Conservation (phyloP, 2,329 filamentous ascomycete species). For the Metarhizium anisopliae region DNA sequence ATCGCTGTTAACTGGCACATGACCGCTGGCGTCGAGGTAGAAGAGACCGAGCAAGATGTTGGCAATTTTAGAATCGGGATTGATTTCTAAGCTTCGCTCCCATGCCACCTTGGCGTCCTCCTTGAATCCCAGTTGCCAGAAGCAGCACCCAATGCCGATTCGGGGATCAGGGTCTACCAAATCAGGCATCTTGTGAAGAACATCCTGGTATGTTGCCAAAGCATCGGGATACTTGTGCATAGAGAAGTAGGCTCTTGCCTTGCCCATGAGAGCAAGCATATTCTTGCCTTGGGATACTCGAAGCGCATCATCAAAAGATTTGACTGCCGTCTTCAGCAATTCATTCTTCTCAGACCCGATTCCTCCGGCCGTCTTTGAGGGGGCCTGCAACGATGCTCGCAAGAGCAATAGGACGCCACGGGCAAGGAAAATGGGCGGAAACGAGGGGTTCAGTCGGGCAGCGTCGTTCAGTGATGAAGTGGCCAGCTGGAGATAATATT, state of each 20-base stretch:
- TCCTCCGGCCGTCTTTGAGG: constrained; percentile 57
- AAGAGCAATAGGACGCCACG: constrained; percentile 84
- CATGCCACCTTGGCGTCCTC: constrained; percentile 86
- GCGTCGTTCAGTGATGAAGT: constrained; percentile 90
- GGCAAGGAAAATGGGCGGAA: constrained; percentile 83
- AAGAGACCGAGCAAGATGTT: constrained; percentile 86
- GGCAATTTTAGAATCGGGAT: constrained; percentile 76
- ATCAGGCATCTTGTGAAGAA: constrained; percentile 75
- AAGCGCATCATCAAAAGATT: constrained; percentile 90
- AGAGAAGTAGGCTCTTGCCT: constrained; percentile 78
- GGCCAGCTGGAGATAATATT: constrained; percentile 84
- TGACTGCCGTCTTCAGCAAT: constrained; percentile 73
- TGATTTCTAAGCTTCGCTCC: constrained; percentile 77
- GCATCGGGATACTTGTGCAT: constrained; percentile 80
- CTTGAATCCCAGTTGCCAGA: constrained; percentile 94
- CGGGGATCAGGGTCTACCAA: constrained; percentile 89
- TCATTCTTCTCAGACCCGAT: constrained; percentile 69
- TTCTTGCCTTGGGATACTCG: constrained; percentile 79
- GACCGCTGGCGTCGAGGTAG: constrained; percentile 78
- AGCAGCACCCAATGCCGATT: constrained; percentile 91
- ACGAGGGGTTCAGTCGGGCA: constrained; percentile 85
- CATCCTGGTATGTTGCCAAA: constrained; percentile 76
- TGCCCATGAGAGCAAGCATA: constrained; percentile 85
- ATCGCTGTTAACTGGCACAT: constrained; percentile 72
- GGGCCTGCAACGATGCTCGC: constrained; percentile 73